These are phyloP conservation scores for Phytophthora sp. DNA, from an alignment of 352 stramenopile species.

Conservation along the genomic window DNA sequence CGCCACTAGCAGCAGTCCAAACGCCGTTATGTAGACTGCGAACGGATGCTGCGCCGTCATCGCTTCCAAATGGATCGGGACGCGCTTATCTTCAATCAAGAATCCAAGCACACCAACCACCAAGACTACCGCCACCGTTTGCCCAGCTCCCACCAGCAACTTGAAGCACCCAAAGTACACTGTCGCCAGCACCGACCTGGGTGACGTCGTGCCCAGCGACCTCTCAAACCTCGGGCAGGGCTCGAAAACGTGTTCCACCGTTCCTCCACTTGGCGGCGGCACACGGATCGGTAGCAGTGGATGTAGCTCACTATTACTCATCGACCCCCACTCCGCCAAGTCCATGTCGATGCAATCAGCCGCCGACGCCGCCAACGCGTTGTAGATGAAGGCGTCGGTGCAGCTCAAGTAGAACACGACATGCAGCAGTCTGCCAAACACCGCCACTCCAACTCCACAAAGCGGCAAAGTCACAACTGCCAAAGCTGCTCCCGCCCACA, in stretches of 20 bases:
- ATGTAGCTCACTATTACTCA: conserved; percentile 13
- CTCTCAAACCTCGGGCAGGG: conserved; percentile 44
- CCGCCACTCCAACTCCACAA: conserved; percentile 56
- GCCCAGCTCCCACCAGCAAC: conserved; percentile 38
- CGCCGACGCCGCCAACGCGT: conserved; percentile 37
- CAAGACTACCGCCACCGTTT: conserved; percentile 36
- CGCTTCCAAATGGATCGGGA: conserved; percentile 26
- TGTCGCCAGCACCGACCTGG: conserved; percentile 42
- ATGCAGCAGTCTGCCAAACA: conserved; percentile 52
- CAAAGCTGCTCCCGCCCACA: conserved; percentile 29
- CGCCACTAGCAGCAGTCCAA: conserved; percentile 36
- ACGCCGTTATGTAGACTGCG: conserved; percentile 34
- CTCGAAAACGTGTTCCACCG: conserved; percentile 11
- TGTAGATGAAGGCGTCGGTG: conserved; percentile 58
- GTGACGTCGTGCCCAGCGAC: conserved; percentile 37
- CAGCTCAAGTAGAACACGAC: conserved; percentile 46
- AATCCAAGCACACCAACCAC: conserved; percentile 36
- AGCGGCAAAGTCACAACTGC: conserved; percentile 50
- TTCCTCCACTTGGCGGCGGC: conserved; percentile 8
- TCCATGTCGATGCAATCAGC: conserved; percentile 24
- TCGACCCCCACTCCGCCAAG: conserved; percentile 11
- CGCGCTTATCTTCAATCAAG: conserved; percentile 37
- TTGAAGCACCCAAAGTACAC: conserved; percentile 65
- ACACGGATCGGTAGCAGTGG: conserved; percentile 48
- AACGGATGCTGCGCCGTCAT: conserved; percentile 31